These are phyloP conservation scores for Luzula sylvatica DNA, from an alignment of 176 grass and related monocot genomes.

Conservation along the genomic window DNA sequence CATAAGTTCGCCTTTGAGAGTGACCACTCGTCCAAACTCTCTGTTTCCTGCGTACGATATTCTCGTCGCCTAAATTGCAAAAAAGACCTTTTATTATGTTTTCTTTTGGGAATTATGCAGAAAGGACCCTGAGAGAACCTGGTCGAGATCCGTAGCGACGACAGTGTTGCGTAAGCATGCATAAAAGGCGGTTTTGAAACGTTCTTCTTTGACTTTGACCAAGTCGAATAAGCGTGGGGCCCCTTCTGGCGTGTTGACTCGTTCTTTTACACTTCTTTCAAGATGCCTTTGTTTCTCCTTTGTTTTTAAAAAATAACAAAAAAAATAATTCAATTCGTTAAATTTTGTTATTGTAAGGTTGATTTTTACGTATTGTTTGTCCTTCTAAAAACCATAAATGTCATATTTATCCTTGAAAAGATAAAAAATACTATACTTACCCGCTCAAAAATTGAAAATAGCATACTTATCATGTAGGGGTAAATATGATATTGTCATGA, in stretches of 20 bases:
- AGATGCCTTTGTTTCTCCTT: constrained; percentile 84
- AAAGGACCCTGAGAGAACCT: constrained; percentile 32
- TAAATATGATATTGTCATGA: too few species aligned
- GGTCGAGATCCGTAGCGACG: constrained; percentile 76
- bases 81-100: too few species aligned
- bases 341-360: too few species aligned
- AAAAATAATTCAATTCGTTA: too few species aligned
- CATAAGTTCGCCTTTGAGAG: constrained; percentile 74
- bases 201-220: constrained; percentile 82
- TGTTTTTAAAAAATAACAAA: too few species aligned
- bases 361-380: too few species aligned
- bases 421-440: too few species aligned
- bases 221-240: constrained; percentile 92
- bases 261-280: constrained; percentile 40
- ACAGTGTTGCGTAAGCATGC: constrained; percentile 69
- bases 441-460: too few species aligned
- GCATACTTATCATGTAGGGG: too few species aligned
- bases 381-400: too few species aligned
- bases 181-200: constrained; percentile 71
- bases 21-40: constrained; percentile 85
- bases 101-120: too few species aligned
- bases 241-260: constrained; percentile 65
- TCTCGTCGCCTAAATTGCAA: constrained; percentile 60
- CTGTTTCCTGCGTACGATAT: constrained; percentile 59
- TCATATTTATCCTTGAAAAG: too few species aligned